Conservation (phyloP, 2,329 filamentous ascomycete genomes). For the Botrytis sinoallii region DNA sequence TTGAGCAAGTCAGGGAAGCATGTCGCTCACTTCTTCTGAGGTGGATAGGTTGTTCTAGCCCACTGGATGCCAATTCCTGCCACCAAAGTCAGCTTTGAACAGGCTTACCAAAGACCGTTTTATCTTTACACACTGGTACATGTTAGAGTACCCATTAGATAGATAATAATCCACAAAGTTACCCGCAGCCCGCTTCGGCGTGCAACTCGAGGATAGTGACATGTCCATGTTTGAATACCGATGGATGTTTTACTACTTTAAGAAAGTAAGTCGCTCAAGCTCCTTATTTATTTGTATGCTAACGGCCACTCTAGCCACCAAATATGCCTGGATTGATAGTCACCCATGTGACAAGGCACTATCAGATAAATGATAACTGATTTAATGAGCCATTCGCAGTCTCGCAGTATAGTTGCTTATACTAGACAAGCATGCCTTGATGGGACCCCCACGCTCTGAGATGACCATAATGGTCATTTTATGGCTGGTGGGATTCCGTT, state of each 20-base stretch:
- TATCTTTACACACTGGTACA: slow-evolving; percentile 25
- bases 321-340: background rate
- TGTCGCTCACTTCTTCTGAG: slow-evolving; percentile 58
- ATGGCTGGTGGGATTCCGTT: too few species aligned
- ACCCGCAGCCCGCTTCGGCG: slow-evolving; percentile 35
- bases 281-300: background rate
- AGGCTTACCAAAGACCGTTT: slow-evolving; percentile 30
- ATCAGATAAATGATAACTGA: slow-evolving; percentile 21
- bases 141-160: slow-evolving; percentile 52
- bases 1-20: slow-evolving; percentile 51
- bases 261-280: background rate
- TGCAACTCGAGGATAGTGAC: background rate
- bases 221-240: background rate
- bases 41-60: slow-evolving; percentile 51
- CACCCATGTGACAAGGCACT: background rate
- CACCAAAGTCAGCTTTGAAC: slow-evolving; percentile 24
- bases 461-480: background rate
- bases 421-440: background rate
- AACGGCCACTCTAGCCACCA: background rate
- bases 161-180: slow-evolving; percentile 47
- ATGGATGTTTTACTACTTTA: background rate
- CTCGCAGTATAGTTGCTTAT: slow-evolving; percentile 16
- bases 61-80: slow-evolving; percentile 54
- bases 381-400: slow-evolving; percentile 23
- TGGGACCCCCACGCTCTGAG: background rate